Base-by-base conservation (phyloP, 139 green algal species). In the Picochlorum sp. region DNA sequence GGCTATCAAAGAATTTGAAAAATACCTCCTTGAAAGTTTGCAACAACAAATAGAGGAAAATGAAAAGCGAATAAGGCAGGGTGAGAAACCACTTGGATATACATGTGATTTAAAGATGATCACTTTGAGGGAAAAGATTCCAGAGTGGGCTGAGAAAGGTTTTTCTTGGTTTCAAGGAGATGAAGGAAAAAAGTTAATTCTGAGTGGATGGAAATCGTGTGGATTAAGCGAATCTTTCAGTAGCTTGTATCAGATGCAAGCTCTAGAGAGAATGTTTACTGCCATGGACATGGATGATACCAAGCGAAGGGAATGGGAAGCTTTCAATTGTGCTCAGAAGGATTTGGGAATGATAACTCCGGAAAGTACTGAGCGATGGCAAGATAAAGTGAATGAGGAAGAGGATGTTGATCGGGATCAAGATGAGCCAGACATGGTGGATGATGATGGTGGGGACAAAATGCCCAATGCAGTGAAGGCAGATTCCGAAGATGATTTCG, bases 1-100 rank as follows among this genome's bases (percentile, higher is more conserved):
- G 15, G 45, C 45, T 52, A 52, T 52, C 45, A 52, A 52, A 52
- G 45, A 52, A 52, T 52, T 52, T 52, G 45, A 52, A 52, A 52
- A 23, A 20, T 52, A 52, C 18, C 45, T 52, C 45, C 45, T 52
- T 52, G 45, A 52, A 52, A 52, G 18, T 20, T 23, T 52, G 18
- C 45, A 52, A 9, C 16, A 52, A 52, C 45, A 52, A 52, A 52
- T 52, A 52, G 45, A 52, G 18, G 16, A 23, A 52, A 52, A 52
- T 20, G 45, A 23, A 20, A 52, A 20, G 15, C 45, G 45, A 52
- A 52, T 52, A 18, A 52, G 45, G 15, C 45, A 52, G 45, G 45
- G 45, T 0, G 18, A 52, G 18, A 20, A 52, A 23, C 45, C 3
- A 18, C 3, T 52, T 52, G 45, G 45, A 52, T 52, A 52, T 52